Percentiles rank a stretch among this genome's conserved stretches.
These are phyloP conservation scores for Chytriomyces sp. DNA, from an alignment of 192 early-diverging fungal species.

Conservation along the genomic window DNA sequence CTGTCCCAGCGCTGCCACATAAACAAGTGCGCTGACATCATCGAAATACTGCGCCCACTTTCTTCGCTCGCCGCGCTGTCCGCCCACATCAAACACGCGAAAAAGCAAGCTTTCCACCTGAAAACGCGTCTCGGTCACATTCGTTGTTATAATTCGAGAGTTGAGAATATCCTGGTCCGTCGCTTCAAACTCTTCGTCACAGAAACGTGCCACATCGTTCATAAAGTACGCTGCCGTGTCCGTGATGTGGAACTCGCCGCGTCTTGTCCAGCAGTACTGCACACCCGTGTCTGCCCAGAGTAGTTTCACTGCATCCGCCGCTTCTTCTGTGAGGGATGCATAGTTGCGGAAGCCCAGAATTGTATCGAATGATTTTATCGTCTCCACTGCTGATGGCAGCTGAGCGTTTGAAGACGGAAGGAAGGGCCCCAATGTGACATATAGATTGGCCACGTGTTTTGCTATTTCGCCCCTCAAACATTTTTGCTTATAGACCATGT, in stretches of 20 bases:
- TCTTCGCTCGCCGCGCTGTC: conserved; percentile 95
- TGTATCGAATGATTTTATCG: conserved; percentile 46
- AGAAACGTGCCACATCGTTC: conserved; percentile 86
- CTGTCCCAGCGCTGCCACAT: conserved; percentile 91
- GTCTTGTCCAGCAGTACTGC: conserved; percentile 61
- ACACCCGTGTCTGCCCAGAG: conserved; percentile 83
- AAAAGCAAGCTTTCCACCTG: conserved; percentile 86
- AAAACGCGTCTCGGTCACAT: conserved; percentile 94
- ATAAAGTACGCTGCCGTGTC: conserved; percentile 71
- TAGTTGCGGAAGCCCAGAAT: conserved; percentile 82
- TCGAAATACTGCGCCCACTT: conserved; percentile 99
- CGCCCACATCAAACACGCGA: conserved; percentile 97
- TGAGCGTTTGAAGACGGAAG: not conserved
- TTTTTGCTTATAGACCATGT: not conserved
- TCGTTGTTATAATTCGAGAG: conserved; percentile 93
- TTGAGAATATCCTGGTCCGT: conserved; percentile 95
- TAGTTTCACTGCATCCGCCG: conserved; percentile 73
- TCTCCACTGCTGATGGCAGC: too few species aligned
- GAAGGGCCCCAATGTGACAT: not conserved
- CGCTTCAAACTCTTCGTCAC: conserved; percentile 74
- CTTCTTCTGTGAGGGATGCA: conserved; percentile 75
- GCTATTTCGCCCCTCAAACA: not conserved
- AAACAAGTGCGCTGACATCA: conserved; percentile 92
- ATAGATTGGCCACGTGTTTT: not conserved
- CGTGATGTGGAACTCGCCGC: not conserved